Conservation (phyloP, 2,329 filamentous ascomycete genomes). For the Onygenales sp. region DNA sequence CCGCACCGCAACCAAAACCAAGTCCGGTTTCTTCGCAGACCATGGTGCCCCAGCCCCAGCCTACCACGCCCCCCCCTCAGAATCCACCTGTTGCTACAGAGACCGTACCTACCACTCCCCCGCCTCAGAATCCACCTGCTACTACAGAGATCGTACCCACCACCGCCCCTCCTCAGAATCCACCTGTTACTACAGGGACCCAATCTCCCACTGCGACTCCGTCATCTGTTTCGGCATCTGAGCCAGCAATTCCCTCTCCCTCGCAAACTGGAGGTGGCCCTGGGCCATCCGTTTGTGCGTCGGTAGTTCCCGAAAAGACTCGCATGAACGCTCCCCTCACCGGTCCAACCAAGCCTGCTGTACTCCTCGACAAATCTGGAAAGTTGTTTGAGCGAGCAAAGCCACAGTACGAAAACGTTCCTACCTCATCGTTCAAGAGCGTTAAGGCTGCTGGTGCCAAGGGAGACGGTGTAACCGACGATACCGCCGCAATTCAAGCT, state of each 20-base stretch:
- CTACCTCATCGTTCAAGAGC: slow-evolving; percentile 64
- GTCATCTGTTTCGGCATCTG: slow-evolving; percentile 3
- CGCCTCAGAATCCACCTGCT: too few relatives aligned
- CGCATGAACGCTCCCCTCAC: slow-evolving; percentile 52
- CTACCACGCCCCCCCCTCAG: neutral
- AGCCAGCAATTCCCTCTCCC: slow-evolving; percentile 9
- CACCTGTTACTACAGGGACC: neutral
- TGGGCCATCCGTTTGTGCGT: slow-evolving; percentile 14
- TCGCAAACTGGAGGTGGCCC: slow-evolving; percentile 3
- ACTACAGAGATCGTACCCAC: too few relatives aligned
- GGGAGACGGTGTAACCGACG: slow-evolving; percentile 80
- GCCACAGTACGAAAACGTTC: slow-evolving; percentile 70
- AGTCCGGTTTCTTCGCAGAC: neutral
- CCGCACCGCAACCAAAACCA: neutral
- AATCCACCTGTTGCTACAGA: neutral
- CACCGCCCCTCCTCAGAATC: neutral
- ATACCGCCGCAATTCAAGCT: slow-evolving; percentile 74
- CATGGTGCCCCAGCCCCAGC: slow-evolving; percentile 5
- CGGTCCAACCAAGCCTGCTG: slow-evolving; percentile 53
- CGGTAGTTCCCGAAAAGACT: slow-evolving; percentile 22
- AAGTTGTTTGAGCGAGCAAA: slow-evolving; percentile 75
- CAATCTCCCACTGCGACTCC: neutral
- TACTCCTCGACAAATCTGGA: slow-evolving; percentile 55
- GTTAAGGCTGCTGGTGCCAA: slow-evolving; percentile 74
- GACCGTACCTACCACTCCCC: neutral